phyloP scores from a whole-genome alignment of 257 asterid genomes.

The Ligustrum vulgare region DNA sequence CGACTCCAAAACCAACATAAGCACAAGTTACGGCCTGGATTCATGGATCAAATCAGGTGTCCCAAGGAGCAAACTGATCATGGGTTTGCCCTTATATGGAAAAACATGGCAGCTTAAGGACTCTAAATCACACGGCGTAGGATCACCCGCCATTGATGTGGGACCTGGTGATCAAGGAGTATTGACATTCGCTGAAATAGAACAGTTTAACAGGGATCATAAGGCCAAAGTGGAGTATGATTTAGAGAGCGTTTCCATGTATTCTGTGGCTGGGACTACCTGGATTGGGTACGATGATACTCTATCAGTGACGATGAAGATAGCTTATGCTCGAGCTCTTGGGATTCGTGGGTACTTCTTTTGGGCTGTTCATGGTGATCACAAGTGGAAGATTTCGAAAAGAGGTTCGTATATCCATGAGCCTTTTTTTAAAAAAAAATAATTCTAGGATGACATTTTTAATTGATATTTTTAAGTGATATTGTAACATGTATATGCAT shows the following conservation, averaged over 20 bases:
- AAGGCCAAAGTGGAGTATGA: slow-evolving; percentile 59
- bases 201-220: slow-evolving; percentile 47
- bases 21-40: slow-evolving; percentile 65
- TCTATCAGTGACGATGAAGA: slow-evolving; percentile 37
- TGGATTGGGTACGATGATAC: slow-evolving; percentile 87
- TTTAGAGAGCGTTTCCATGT: slow-evolving; percentile 48
- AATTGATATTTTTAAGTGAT: too few relatives aligned
- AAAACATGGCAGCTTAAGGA: slow-evolving; percentile 72
- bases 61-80: slow-evolving; percentile 51
- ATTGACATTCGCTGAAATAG: slow-evolving; percentile 55
- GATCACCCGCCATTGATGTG: slow-evolving; percentile 64
- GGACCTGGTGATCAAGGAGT: slow-evolving; percentile 62
- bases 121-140: slow-evolving; percentile 40
- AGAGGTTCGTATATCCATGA: slow-evolving; percentile 39
- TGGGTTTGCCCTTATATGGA: slow-evolving; percentile 87
- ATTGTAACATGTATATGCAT: too few relatives aligned
- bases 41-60: slow-evolving; percentile 71
- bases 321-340: slow-evolving; percentile 46
- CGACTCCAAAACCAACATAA: slow-evolving; percentile 52
- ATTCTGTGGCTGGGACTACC: slow-evolving; percentile 56
- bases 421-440: too few relatives aligned
- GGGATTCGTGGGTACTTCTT: slow-evolving; percentile 74
- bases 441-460: too few relatives aligned
- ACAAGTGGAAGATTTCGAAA: slow-evolving; percentile 54
- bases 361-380: slow-evolving; percentile 69